These are phyloP conservation scores for Lasiodiplodia sp. DNA, from an alignment of 2,329 filamentous ascomycete species.

Conservation along the genomic window DNA sequence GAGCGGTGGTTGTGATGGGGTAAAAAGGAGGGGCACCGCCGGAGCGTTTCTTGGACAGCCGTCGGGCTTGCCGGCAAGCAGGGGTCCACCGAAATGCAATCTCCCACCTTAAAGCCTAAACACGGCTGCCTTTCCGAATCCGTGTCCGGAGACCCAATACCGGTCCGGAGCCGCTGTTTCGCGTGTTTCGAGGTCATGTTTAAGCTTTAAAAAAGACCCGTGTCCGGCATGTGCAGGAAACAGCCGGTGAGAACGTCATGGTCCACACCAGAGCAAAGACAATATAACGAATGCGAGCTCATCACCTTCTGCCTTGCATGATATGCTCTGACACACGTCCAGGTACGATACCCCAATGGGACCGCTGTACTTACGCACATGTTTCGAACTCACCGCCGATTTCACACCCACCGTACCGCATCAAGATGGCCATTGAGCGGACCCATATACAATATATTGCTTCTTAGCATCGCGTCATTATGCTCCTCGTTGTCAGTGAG, in stretches of 20 bases:
- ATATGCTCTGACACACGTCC: too few relatives aligned
- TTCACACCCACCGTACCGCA: too few relatives aligned
- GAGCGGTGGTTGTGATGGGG: neutral
- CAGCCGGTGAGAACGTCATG: neutral
- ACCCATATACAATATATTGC: too few relatives aligned
- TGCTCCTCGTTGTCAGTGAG: too few relatives aligned
- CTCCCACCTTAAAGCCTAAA: constrained; percentile 1
- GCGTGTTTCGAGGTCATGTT: neutral
- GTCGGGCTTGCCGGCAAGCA: neutral
- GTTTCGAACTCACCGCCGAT: too few relatives aligned
- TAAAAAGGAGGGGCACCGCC: constrained; percentile 1
- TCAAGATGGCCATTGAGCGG: too few relatives aligned
- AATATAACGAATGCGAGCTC: neutral
- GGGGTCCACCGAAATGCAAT: neutral
- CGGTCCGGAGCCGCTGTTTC: neutral
- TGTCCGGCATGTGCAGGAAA: neutral
- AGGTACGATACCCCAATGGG: too few relatives aligned
- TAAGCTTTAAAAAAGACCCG: neutral
- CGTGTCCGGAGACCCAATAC: neutral
- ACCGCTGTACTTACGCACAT: too few relatives aligned
- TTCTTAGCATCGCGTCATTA: too few relatives aligned
- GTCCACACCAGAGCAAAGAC: neutral
- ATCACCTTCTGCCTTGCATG: too few relatives aligned
- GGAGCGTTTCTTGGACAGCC: neutral
- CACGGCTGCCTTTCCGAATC: neutral